phyloP scores from a whole-genome alignment of 345 rosid species.

The Brassica incana region DNA sequence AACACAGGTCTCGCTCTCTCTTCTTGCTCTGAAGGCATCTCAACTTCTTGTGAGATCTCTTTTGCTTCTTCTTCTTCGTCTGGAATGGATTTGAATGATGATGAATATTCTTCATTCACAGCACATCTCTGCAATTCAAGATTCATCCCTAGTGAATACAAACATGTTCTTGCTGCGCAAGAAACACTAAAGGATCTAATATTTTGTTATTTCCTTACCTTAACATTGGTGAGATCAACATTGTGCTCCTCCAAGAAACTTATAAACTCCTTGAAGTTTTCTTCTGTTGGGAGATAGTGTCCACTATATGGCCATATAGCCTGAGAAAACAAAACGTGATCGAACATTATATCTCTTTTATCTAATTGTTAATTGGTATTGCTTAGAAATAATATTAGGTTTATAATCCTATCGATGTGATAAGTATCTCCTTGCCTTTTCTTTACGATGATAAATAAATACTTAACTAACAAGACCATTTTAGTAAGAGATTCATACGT shows the following conservation, averaged over 20 bases:
- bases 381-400: not conserved
- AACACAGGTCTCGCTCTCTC: conserved; percentile 37
- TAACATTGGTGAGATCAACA: conserved; percentile 60
- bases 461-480: conserved; percentile 23
- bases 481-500: not conserved
- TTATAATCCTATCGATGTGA: not conserved
- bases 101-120: conserved; percentile 50
- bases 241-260: conserved; percentile 56
- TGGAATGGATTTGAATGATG: conserved; percentile 35
- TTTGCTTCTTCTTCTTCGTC: conserved; percentile 36
- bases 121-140: conserved; percentile 50
- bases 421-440: not conserved
- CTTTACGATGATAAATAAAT: too few relatives aligned
- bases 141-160: conserved; percentile 15
- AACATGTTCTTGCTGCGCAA: conserved; percentile 1
- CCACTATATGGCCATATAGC: conserved; percentile 79
- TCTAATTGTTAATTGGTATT: not conserved
- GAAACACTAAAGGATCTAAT: not conserved
- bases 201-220: conserved; percentile 40
- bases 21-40: conserved; percentile 26
- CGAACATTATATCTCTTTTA: too few relatives aligned
- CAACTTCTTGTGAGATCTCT: conserved; percentile 25
- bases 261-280: conserved; percentile 57
- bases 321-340: conserved; percentile 27
- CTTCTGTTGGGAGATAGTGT: conserved; percentile 70